These are phyloP conservation scores for Aspergillus calidoustus DNA, from an alignment of 2,329 filamentous ascomycete genomes.

Conservation along the genomic window DNA sequence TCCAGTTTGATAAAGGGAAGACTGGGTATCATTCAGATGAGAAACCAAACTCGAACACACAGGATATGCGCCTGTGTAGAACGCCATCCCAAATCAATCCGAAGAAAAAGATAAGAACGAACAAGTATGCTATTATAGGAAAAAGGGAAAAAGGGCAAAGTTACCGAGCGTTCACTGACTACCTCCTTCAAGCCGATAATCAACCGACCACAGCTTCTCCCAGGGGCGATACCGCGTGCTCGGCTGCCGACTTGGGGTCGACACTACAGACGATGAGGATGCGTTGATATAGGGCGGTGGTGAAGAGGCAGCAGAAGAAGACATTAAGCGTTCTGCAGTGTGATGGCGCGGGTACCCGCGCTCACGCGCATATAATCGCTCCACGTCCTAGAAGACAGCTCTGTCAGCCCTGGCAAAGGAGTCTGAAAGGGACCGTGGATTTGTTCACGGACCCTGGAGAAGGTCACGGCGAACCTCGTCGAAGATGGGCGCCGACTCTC, in stretches of 20 bases:
- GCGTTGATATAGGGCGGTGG: slow-evolving; percentile 1
- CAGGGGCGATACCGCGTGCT: slow-evolving; percentile 39
- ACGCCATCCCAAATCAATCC: neutral
- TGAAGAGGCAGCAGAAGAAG: slow-evolving; percentile 22
- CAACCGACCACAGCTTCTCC: slow-evolving; percentile 50
- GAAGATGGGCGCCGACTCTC: slow-evolving; percentile 47
- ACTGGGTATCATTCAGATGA: neutral
- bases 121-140: too few relatives aligned
- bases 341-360: slow-evolving; percentile 6
- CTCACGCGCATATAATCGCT: slow-evolving; percentile 13
- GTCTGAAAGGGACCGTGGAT: slow-evolving; percentile 14
- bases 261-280: slow-evolving; percentile 25
- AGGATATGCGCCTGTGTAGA: neutral
- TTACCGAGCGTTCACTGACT: neutral
- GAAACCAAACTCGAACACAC: neutral
- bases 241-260: slow-evolving; percentile 31
- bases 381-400: slow-evolving; percentile 25
- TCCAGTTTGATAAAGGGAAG: neutral
- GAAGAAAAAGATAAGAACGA: too few relatives aligned
- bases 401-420: slow-evolving; percentile 28
- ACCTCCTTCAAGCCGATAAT: slow-evolving; percentile 44
- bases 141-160: neutral
- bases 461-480: slow-evolving; percentile 56
- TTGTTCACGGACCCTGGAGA: slow-evolving; percentile 47
- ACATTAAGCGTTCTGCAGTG: slow-evolving; percentile 14